These are phyloP conservation scores for Flaveria sonorensis DNA, from an alignment of 129 eudicot species.

Conservation along the genomic window DNA sequence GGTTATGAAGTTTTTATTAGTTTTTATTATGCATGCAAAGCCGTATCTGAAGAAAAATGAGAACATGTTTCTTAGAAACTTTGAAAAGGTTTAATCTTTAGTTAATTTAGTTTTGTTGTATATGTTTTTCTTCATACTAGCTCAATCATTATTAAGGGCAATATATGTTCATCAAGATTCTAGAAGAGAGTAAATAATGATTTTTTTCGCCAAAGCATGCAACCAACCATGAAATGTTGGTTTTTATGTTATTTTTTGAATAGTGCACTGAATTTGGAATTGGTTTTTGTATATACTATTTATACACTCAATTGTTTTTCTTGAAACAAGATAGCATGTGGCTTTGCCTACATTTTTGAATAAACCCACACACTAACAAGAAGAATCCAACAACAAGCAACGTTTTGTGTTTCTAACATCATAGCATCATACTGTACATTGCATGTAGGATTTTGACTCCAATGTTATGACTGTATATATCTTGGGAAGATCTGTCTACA, in stretches of 20 bases:
- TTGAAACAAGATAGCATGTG: neutral
- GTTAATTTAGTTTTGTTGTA: neutral
- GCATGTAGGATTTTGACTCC: neutral
- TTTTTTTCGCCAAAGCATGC: neutral
- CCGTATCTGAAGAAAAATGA: neutral
- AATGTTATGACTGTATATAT: neutral
- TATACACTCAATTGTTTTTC: neutral
- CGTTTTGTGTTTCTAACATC: neutral
- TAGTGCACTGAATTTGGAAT: neutral
- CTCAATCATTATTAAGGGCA: neutral
- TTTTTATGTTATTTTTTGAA: neutral
- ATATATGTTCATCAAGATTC: neutral
- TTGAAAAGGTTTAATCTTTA: neutral
- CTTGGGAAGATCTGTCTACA: neutral
- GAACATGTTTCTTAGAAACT: neutral
- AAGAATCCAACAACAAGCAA: neutral
- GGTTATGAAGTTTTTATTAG: neutral
- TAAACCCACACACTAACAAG: neutral
- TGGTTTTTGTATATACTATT: neutral
- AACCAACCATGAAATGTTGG: neutral
- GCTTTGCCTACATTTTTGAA: neutral
- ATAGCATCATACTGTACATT: neutral
- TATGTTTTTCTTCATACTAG: neutral
- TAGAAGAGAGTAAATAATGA: slow-evolving; percentile 2
- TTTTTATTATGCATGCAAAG: neutral